These are phyloP conservation scores for Schwanniomyces etchellsii DNA, from an alignment of 1,139 yeast species.

Conservation along the genomic window DNA sequence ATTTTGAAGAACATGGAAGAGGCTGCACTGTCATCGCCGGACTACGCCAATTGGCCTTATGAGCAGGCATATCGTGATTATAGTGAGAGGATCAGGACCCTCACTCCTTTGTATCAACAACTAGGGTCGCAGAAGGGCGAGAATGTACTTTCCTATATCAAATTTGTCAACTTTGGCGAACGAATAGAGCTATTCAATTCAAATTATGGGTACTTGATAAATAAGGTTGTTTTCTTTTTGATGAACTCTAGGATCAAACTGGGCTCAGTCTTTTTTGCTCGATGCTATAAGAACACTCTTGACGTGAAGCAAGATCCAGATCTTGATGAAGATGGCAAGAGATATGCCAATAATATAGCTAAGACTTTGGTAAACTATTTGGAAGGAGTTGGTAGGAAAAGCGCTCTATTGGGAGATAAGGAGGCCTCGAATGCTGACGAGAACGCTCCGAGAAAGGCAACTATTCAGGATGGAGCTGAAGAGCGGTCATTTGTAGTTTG, in stretches of 20 bases:
- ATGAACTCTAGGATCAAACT: constrained; percentile 82
- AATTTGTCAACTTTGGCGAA: constrained; percentile 88
- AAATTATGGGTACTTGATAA: constrained; percentile 80
- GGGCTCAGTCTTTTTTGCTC: constrained; percentile 84
- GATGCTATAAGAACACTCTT: constrained; percentile 63
- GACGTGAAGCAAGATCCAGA: constrained; percentile 60
- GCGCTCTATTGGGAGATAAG: constrained; percentile 5
- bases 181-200: constrained; percentile 74
- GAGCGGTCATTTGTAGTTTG: constrained; percentile 67
- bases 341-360: constrained; percentile 45
- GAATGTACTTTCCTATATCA: constrained; percentile 61
- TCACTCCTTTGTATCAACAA: constrained; percentile 48
- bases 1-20: constrained; percentile 69
- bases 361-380: constrained; percentile 32
- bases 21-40: constrained; percentile 86
- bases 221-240: constrained; percentile 82
- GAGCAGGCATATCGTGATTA: constrained; percentile 59
- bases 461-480: constrained; percentile 44
- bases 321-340: constrained; percentile 52
- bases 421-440: constrained; percentile 3
- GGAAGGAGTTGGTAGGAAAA: constrained; percentile 21
- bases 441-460: constrained; percentile 32
- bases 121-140: constrained; percentile 44
- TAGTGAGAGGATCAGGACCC: constrained; percentile 44
- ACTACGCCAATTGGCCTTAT: constrained; percentile 70